Evolutionary conservation across 106 monocot genomes (phyloP), one percentile per base, ranked within the genome.

Genomic region (Platanthera guangdongensis): DNA sequence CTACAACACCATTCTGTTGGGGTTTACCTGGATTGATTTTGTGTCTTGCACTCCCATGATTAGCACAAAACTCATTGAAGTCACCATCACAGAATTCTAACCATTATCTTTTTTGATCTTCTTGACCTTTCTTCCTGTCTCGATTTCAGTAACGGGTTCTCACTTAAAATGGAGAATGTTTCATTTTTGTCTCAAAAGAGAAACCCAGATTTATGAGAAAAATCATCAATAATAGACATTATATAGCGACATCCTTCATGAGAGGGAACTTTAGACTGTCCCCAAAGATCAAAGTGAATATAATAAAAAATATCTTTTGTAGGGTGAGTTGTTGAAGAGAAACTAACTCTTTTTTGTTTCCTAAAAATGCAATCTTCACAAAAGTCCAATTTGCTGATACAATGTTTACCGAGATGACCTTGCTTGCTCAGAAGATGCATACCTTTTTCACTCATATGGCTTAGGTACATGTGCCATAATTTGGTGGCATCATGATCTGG

Each of bases 311-410:
- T 72, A 15, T 1, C 50, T 32, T 32, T 79, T 0, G 77, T 82
- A 2, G 1, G 4, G 50, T 79, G 73, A 46, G 28, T 2, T 1
- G 22, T 18, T 55, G 57, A 60, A 7, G 8, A 25, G 10, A 79
- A 73, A 5, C 51, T 54, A 9, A 71, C 13, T 76, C 54, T 52
- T 8, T 5, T 30, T 60, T 64, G 46, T 15, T 82, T 82, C 1
- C 5, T 54, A 65, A 64, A 67, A 8, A 82, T 30, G 14, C 63
- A 78, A 54, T 78, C 65, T 39, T 82, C 73, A 78, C 73, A 78
- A 12, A 78, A 82, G 0, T 77, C n/a, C 1, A 82, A 14, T 4
- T 47, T 25, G 0, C 22, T 9, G 4, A 25, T 19, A 9, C 15
- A 73, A 4, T 73, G 50, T n/a, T 16, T 62, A 14, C 19, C 46